phyloP scores from a whole-genome alignment of 768 basidiomycete genomes.

The Crepidotus variabilis region DNA sequence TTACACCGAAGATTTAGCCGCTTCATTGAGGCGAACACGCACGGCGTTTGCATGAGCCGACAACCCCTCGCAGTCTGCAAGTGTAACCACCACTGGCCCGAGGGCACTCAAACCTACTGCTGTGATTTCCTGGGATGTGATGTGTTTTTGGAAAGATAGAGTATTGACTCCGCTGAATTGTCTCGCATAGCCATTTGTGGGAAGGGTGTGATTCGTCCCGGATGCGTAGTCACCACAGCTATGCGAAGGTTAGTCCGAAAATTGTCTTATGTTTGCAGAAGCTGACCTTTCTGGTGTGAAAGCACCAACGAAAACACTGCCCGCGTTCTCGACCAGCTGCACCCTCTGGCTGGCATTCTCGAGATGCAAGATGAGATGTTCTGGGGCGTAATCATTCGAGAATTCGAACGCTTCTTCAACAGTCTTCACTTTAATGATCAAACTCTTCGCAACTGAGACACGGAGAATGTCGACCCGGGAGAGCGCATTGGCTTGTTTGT shows the following conservation, averaged over 20 bases:
- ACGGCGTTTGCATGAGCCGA: slow-evolving; percentile 97
- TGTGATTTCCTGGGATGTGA: slow-evolving; percentile 94
- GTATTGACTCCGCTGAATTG: slow-evolving; percentile 99
- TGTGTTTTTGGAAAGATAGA: slow-evolving; percentile 96
- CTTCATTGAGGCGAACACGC: slow-evolving; percentile 61
- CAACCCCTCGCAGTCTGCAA: slow-evolving; percentile 94
- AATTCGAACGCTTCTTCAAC: slow-evolving; percentile 80
- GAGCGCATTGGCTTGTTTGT: slow-evolving; percentile 80
- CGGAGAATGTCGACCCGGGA: slow-evolving; percentile 88
- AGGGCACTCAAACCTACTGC: slow-evolving; percentile 67
- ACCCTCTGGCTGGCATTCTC: slow-evolving; percentile 66
- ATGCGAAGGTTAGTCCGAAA: slow-evolving; percentile 6
- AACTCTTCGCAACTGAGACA: slow-evolving; percentile 83
- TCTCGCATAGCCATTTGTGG: slow-evolving; percentile 93
- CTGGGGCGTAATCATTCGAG: slow-evolving; percentile 97
- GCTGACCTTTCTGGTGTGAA: slow-evolving; percentile 92
- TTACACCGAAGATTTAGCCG: slow-evolving; percentile 3
- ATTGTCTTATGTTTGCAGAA: not conserved
- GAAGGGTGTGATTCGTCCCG: slow-evolving; percentile 97
- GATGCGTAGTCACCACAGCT: slow-evolving; percentile 99
- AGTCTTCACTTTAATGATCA: slow-evolving; percentile 72
- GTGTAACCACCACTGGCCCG: slow-evolving; percentile 82
- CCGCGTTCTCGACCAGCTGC: slow-evolving; percentile 79
- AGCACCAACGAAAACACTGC: slow-evolving; percentile 93
- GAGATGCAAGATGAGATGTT: slow-evolving; percentile 93